Conservation (phyloP, 306 rosid species). For the Cucumis cinereus region DNA sequence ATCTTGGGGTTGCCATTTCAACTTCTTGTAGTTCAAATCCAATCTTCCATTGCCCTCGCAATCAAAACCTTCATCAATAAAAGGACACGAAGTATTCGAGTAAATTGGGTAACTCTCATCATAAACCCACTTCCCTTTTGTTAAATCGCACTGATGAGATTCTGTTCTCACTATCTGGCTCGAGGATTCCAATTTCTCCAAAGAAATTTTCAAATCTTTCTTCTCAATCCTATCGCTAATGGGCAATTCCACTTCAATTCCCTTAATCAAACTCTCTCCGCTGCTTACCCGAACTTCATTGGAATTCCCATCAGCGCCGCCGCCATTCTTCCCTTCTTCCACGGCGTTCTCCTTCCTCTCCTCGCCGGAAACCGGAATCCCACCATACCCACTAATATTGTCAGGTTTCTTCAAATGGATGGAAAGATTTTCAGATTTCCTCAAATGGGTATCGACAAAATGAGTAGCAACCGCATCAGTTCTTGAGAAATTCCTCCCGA, state of each 20-base stretch:
- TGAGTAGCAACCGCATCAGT: constrained; percentile 17
- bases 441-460: constrained; percentile 27
- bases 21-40: constrained; percentile 53
- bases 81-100: constrained; percentile 52
- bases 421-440: constrained; percentile 23
- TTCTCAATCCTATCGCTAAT: constrained; percentile 3
- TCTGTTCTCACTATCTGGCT: constrained; percentile 18
- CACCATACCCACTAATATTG: constrained; percentile 14
- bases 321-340: constrained; percentile 10
- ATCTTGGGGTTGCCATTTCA: constrained; percentile 75
- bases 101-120: constrained; percentile 67
- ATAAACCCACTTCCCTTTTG: constrained; percentile 70
- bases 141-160: constrained; percentile 45
- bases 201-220: constrained; percentile 11
- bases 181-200: constrained; percentile 9
- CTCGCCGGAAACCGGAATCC: constrained; percentile 17
- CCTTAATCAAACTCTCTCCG: constrained; percentile 9
- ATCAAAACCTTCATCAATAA: constrained; percentile 85
- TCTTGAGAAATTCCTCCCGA: constrained; percentile 26
- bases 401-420: not conserved
- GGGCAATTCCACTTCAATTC: not conserved
- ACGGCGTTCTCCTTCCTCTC: constrained; percentile 11
- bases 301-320: constrained; percentile 18
- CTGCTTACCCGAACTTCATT: constrained; percentile 12
- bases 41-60: constrained; percentile 78